Evolutionary conservation across 768 basidiomycete species (phyloP).

Genomic region (Termitomyces sp.): DNA sequence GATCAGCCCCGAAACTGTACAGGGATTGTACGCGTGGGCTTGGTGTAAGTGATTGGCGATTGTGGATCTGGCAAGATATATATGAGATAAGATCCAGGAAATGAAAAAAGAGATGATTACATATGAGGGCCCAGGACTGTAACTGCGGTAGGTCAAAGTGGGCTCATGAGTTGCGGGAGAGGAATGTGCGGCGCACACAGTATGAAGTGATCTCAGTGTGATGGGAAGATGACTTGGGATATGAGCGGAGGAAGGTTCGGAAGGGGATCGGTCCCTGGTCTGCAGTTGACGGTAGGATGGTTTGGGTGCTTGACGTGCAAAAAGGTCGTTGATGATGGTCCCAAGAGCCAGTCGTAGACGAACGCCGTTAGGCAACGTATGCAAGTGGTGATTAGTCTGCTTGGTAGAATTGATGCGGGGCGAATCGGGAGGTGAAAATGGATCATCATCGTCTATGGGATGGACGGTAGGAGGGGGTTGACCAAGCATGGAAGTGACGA

Average conservation of each 20-base stretch:
- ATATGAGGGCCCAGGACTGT: constrained; percentile 3
- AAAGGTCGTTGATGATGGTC: constrained; percentile 78
- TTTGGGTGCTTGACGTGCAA: constrained; percentile 64
- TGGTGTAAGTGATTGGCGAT: constrained; percentile 18
- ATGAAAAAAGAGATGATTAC: constrained; percentile 7
- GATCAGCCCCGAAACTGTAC: constrained; percentile 60
- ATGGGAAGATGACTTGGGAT: constrained; percentile 14
- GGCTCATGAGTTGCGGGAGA: constrained; percentile 14
- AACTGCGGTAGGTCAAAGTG: constrained; percentile 14
- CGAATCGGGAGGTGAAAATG: constrained; percentile 45
- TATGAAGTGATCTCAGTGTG: constrained; percentile 20
- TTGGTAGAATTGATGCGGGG: constrained; percentile 36
- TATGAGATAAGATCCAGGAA: background rate
- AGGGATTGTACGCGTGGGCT: constrained; percentile 40
- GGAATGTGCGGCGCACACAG: constrained; percentile 13
- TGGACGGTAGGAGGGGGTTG: constrained; percentile 71
- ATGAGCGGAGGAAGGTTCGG: constrained; percentile 18
- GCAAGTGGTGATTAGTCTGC: constrained; percentile 32
- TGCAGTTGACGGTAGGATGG: constrained; percentile 34
- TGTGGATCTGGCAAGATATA: constrained; percentile 4
- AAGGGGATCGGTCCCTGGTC: constrained; percentile 20
- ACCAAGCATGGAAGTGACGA: constrained; percentile 74
- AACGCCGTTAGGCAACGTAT: constrained; percentile 75
- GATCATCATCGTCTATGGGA: constrained; percentile 49
- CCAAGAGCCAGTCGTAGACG: constrained; percentile 70